phyloP scores from a whole-genome alignment of 2,329 filamentous ascomycete genomes.

The Colletotrichum filicis region DNA sequence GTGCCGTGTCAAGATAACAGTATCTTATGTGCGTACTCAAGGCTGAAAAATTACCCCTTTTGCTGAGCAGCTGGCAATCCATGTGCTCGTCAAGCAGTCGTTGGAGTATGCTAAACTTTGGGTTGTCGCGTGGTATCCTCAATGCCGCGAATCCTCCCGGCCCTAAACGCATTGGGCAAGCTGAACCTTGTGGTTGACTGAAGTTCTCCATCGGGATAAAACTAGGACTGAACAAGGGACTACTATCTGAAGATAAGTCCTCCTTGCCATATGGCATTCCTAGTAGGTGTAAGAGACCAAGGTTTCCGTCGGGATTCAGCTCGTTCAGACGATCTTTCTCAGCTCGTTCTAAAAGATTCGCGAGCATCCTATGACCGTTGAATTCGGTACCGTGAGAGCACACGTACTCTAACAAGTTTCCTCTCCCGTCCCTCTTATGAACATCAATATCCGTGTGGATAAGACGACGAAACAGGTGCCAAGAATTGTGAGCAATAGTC shows the following conservation, averaged over 20 bases:
- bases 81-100: background rate
- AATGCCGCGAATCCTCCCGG: background rate
- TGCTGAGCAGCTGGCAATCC: background rate
- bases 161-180: background rate
- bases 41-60: background rate
- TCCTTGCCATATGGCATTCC: background rate
- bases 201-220: background rate
- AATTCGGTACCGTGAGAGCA: background rate
- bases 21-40: background rate
- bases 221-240: background rate
- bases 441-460: background rate
- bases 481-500: constrained; percentile 5
- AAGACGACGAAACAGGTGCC: background rate
- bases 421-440: background rate
- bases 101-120: background rate
- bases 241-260: too few species aligned
- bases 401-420: background rate
- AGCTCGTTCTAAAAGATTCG: background rate
- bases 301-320: background rate
- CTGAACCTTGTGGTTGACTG: background rate
- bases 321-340: background rate
- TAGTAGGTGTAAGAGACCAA: background rate
- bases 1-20: background rate
- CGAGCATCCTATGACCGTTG: background rate
- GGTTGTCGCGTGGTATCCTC: background rate